Evolutionary conservation across 2,329 filamentous ascomycete genomes (phyloP).

Genomic region (Coniochaeta ligniaria): DNA sequence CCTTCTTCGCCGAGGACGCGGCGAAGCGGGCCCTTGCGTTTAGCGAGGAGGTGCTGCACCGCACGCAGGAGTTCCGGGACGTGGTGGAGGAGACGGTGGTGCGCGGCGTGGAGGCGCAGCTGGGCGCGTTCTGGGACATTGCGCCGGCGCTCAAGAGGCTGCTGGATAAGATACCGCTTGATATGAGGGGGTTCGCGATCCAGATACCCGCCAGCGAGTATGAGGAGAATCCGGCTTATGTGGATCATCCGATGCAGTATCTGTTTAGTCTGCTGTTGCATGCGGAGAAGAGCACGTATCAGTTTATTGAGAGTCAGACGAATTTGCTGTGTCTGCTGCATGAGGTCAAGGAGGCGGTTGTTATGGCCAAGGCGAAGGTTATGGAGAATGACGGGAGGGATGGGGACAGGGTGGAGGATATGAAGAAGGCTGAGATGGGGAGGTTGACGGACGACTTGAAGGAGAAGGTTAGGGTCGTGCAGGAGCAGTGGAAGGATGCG

Average conservation of each 20-base stretch:
- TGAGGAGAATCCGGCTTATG: conserved; percentile 79
- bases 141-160: conserved; percentile 74
- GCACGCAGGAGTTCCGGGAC: conserved; percentile 68
- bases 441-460: conserved; percentile 79
- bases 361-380: conserved; percentile 56
- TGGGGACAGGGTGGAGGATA: conserved; percentile 39
- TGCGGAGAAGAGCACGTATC: conserved; percentile 86
- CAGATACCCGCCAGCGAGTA: conserved; percentile 74
- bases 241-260: conserved; percentile 79
- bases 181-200: conserved; percentile 56
- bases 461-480: conserved; percentile 85
- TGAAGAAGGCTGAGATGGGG: conserved; percentile 59
- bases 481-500: conserved; percentile 84
- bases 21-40: conserved; percentile 63
- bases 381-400: conserved; percentile 57
- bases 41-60: conserved; percentile 63
- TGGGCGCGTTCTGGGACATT: conserved; percentile 97
- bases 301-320: conserved; percentile 93
- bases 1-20: conserved; percentile 77
- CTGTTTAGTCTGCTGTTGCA: conserved; percentile 79
- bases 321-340: conserved; percentile 86
- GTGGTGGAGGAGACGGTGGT: conserved; percentile 80
- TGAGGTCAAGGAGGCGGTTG: conserved; percentile 76
- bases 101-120: conserved; percentile 81
- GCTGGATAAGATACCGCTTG: conserved; percentile 68